These are phyloP conservation scores for Monascus purpureus DNA, from an alignment of 495 filamentous ascomycete genomes.

Conservation along the genomic window DNA sequence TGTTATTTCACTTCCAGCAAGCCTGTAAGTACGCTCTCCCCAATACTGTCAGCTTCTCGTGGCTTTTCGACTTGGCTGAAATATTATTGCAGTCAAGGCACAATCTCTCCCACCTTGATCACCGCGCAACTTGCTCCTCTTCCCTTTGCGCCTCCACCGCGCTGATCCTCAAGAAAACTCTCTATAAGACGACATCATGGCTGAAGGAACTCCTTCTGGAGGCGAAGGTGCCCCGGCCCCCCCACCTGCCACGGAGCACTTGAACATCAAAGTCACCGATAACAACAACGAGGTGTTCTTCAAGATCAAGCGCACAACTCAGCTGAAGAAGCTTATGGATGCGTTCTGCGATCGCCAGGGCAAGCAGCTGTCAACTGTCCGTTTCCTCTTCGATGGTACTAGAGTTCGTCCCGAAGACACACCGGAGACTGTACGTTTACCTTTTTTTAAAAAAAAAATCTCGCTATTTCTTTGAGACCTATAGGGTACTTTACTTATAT, in stretches of 20 bases:
- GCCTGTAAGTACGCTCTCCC: too few relatives aligned
- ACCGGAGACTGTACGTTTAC: conserved; percentile 69
- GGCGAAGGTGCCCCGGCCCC: too few relatives aligned
- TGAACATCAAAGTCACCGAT: conserved; percentile 99
- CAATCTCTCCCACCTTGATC: too few relatives aligned
- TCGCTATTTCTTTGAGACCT: not conserved
- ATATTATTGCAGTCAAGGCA: too few relatives aligned
- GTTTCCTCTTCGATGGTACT: conserved; percentile 91
- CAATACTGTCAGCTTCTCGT: too few relatives aligned
- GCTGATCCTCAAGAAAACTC: conserved; percentile 6
- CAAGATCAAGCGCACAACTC: conserved; percentile 97
- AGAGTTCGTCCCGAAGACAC: conserved; percentile 81
- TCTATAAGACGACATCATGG: too few relatives aligned
- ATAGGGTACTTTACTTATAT: not conserved
- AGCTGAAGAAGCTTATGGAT: conserved; percentile 95
- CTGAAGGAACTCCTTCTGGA: too few relatives aligned
- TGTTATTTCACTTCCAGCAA: too few relatives aligned
- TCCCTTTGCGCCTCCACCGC: conserved; percentile 15
- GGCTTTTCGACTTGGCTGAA: too few relatives aligned
- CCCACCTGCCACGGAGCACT: conserved; percentile 59
- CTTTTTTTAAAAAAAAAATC: not conserved
- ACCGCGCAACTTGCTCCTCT: too few relatives aligned
- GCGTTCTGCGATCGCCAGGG: conserved; percentile 97
- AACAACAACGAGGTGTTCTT: conserved; percentile 99
- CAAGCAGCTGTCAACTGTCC: conserved; percentile 68